Evolutionary conservation across 2,329 filamentous ascomycete species (phyloP).

Genomic region (Colletotrichum godetiae): DNA sequence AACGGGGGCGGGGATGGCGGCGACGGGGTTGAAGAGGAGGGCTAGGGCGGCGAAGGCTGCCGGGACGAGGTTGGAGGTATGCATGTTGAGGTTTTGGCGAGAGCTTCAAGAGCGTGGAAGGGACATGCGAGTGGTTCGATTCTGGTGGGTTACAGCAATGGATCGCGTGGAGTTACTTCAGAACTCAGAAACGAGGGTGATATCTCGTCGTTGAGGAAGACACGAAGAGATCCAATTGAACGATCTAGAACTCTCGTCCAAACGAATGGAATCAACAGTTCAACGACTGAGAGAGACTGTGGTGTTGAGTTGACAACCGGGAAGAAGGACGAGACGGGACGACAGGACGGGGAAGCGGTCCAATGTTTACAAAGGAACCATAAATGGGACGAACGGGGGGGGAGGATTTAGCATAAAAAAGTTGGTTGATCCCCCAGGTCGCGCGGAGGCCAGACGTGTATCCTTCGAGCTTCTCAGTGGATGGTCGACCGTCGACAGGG

Average conservation of each 20-base stretch:
- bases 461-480: slow-evolving; percentile 25
- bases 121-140: not conserved
- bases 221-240: not conserved
- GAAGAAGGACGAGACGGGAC: not conserved
- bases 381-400: slow-evolving; percentile 11
- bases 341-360: slow-evolving; percentile 3
- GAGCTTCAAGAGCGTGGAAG: not conserved
- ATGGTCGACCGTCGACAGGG: slow-evolving; percentile 12
- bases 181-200: slow-evolving; percentile 1
- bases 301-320: not conserved
- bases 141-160: not conserved
- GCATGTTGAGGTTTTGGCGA: slow-evolving; percentile 41
- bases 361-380: slow-evolving; percentile 2
- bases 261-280: not conserved
- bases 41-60: slow-evolving; percentile 24
- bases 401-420: slow-evolving; percentile 9
- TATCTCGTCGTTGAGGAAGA: not conserved
- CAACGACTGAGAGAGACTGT: not conserved
- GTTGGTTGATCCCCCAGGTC: slow-evolving; percentile 18
- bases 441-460: slow-evolving; percentile 20
- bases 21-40: slow-evolving; percentile 41
- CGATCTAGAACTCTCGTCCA: slow-evolving; percentile 10
- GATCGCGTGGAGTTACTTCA: not conserved
- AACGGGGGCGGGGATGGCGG: slow-evolving; percentile 44
- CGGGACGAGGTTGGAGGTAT: slow-evolving; percentile 44